Conservation (phyloP, 2,329 filamentous ascomycete species). For the Aureobasidium sp. region DNA sequence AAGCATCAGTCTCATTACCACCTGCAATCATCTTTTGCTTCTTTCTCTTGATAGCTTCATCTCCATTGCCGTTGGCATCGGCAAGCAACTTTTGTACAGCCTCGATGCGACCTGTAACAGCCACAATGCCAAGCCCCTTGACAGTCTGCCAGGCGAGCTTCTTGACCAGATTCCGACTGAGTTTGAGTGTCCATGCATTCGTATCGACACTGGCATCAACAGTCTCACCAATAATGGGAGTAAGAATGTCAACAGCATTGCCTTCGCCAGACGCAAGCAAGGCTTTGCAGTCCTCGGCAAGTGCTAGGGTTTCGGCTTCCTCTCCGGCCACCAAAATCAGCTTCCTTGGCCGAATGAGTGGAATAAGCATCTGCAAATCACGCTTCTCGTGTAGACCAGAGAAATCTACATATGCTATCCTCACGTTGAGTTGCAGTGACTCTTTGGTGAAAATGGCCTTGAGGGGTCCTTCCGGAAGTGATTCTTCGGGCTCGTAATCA, state of each 20-base stretch:
- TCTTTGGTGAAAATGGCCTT: slow-evolving; percentile 63
- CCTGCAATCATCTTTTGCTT: slow-evolving; percentile 48
- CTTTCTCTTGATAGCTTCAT: slow-evolving; percentile 34
- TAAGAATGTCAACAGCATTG: slow-evolving; percentile 60
- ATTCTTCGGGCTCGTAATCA: slow-evolving; percentile 46
- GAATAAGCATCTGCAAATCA: slow-evolving; percentile 89
- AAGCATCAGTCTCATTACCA: slow-evolving; percentile 33
- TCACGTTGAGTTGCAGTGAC: slow-evolving; percentile 61
- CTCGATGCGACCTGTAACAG: slow-evolving; percentile 71
- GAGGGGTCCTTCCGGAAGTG: slow-evolving; percentile 57
- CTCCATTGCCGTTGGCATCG: slow-evolving; percentile 33
- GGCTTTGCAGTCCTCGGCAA: slow-evolving; percentile 74
- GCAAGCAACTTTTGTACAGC: slow-evolving; percentile 33
- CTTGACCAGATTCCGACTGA: slow-evolving; percentile 77
- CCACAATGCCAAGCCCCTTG: slow-evolving; percentile 80
- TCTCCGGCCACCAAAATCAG: slow-evolving; percentile 84
- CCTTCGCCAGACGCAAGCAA: slow-evolving; percentile 46
- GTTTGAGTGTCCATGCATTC: slow-evolving; percentile 91
- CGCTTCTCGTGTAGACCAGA: slow-evolving; percentile 88
- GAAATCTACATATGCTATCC: slow-evolving; percentile 85
- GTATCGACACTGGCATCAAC: slow-evolving; percentile 95
- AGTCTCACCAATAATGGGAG: slow-evolving; percentile 63
- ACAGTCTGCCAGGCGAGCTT: slow-evolving; percentile 93
- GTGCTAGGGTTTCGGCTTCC: slow-evolving; percentile 65
- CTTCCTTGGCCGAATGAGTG: slow-evolving; percentile 87